Base-by-base conservation (phyloP, 2,329 filamentous ascomycete species). In the Tolypocladium paradoxum region DNA sequence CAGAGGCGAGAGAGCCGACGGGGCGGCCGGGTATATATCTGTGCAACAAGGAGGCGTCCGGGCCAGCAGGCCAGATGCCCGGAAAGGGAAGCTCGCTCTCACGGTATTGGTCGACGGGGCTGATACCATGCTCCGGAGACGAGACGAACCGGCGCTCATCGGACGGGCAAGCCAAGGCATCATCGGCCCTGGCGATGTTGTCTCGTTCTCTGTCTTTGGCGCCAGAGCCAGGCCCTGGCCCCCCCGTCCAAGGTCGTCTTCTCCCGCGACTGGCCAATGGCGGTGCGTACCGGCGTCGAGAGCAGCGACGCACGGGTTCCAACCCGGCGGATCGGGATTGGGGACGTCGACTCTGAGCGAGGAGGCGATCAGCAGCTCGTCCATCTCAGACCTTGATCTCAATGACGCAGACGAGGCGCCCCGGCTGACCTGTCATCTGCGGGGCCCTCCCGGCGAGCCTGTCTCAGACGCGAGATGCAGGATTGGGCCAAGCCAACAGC, bases 301-400 rank as follows among this genome's bases (percentile, higher is more conserved):
- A 46, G 18, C 43, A 46, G 27, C 43, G 27, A 8, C 43, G 43
- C 40, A n/a, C 24, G 24, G 40, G 43, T 48, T 27, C 46, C 51
- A 53, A 36, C 46, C 45, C 45, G n/a, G 40, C 38, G 51, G 51
- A 34, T 31, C 51, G 51, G 51, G n/a, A n/a, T n/a, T n/a, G n/a
- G n/a, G n/a, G 36, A 43, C 49, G 22, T 8, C 31, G 24, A 20
- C 14, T 20, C 33, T 27, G 35, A 27, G 31, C 16, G 20, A 18
- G 47, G 18, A n/a, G 20, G 22, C 14, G 49, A 50, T 50, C 49
- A 50, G 27, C 35, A 50, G 45, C 49, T 35, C n/a, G 29, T 16
- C 24, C 20, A 45, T 49, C 50, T 43, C 45, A 53, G 27, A 49
- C 35, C 9, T 22, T 33, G 27, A 50, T 31, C 49, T 40, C 49